phyloP scores from a whole-genome alignment of 495 filamentous ascomycete species.

The Amphirosellinia nigrospora region DNA sequence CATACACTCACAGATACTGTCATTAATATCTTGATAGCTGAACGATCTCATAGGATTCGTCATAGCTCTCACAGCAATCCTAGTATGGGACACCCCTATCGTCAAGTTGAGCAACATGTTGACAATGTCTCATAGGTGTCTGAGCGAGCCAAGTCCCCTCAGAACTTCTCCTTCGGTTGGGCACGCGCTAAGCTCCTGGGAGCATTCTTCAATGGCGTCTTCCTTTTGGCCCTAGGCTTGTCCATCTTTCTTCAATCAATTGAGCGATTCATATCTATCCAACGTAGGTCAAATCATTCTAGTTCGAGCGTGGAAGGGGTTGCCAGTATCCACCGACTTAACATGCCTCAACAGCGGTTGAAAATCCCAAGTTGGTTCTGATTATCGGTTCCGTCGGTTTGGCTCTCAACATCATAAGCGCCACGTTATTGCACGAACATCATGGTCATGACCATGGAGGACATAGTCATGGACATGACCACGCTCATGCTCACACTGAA shows the following conservation, averaged over 20 bases:
- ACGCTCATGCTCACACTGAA: constrained; percentile 36
- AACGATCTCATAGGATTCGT: constrained; percentile 89
- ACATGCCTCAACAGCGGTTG: constrained; percentile 54
- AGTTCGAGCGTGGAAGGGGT: neutral
- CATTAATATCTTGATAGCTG: constrained; percentile 56
- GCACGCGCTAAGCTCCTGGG: constrained; percentile 91
- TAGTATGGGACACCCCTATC: constrained; percentile 51
- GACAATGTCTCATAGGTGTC: constrained; percentile 45
- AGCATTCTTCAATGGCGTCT: constrained; percentile 95
- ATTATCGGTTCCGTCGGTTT: constrained; percentile 85
- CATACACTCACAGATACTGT: neutral
- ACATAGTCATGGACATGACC: constrained; percentile 42
- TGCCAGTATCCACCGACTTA: neutral
- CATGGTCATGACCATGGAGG: constrained; percentile 42
- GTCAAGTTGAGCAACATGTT: neutral
- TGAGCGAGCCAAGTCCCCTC: constrained; percentile 45
- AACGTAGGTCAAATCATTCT: constrained; percentile 33
- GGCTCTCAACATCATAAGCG: constrained; percentile 78
- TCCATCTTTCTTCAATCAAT: constrained; percentile 93
- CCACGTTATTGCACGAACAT: constrained; percentile 78
- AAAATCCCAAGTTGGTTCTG: constrained; percentile 76
- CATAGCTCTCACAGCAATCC: constrained; percentile 83
- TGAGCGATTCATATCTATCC: constrained; percentile 72
- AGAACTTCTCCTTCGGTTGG: constrained; percentile 67
- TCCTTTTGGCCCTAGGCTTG: constrained; percentile 86